A percentile compares a stretch with the other conserved stretches of the same genome.
Evolutionary conservation across 2,329 filamentous ascomycete genomes (phyloP).

Genomic region (Penicillium verrucosum): DNA sequence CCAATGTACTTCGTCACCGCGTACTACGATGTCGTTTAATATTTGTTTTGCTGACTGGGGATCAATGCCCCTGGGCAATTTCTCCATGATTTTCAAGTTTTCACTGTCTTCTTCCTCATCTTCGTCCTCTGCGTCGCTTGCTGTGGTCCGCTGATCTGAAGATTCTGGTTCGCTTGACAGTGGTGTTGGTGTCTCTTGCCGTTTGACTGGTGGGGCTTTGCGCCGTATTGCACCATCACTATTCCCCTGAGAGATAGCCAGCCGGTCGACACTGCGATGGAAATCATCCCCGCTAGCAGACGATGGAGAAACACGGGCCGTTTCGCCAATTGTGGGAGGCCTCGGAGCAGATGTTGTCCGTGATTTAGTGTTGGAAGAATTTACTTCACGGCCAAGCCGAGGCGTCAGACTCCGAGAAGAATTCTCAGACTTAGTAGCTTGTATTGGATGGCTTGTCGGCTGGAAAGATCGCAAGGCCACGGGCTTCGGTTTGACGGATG

Average conservation of each 20-base stretch:
- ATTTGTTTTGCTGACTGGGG: constrained; percentile 82
- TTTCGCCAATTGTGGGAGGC: constrained; percentile 1
- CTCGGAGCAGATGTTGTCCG: constrained; percentile 24
- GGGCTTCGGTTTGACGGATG: constrained; percentile 41
- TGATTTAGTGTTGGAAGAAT: constrained; percentile 13
- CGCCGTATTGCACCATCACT: constrained; percentile 20
- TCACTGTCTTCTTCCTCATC: constrained; percentile 55
- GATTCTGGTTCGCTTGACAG: constrained; percentile 43
- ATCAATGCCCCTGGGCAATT: constrained; percentile 78
- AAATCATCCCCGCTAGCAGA: constrained; percentile 38
- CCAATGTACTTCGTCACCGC: constrained; percentile 94
- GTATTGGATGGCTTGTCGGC: constrained; percentile 14
- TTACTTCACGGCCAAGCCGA: constrained; percentile 12
- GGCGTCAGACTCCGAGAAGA: constrained; percentile 16
- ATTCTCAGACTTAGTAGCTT: constrained; percentile 26
- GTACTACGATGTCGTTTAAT: constrained; percentile 89
- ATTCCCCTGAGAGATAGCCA: constrained; percentile 24
- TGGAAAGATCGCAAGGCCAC: constrained; percentile 28
- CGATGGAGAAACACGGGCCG: constrained; percentile 22
- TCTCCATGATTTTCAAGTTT: constrained; percentile 66
- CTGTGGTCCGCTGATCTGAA: constrained; percentile 48
- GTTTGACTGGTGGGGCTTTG: constrained; percentile 34
- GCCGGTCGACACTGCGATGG: constrained; percentile 22
- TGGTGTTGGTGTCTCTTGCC: constrained; percentile 47
- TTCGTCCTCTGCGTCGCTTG: constrained; percentile 45